phyloP scores from a whole-genome alignment of 1,139 yeast species.

The Saccharomyces hybrid region DNA sequence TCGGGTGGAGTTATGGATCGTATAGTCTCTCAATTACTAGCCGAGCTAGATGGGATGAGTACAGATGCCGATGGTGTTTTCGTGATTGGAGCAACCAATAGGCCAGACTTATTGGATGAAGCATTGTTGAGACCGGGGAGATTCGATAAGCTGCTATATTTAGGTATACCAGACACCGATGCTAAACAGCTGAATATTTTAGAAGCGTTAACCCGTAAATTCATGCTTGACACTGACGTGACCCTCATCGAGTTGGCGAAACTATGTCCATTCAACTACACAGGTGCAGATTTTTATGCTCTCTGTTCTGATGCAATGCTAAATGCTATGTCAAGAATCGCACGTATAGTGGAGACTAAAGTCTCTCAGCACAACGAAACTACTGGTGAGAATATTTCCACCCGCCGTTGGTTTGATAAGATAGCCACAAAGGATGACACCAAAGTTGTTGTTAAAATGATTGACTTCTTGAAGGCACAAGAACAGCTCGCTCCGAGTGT shows the following conservation, averaged over 20 bases:
- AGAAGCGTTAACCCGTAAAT: conserved; percentile 82
- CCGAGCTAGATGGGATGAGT: conserved; percentile 95
- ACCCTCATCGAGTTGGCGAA: conserved; percentile 55
- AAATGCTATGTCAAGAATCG: conserved; percentile 89
- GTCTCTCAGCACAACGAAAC: conserved; percentile 45
- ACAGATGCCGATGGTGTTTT: conserved; percentile 84
- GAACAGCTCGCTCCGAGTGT: conserved; percentile 73
- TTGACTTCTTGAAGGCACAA: conserved; percentile 71
- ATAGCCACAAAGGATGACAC: conserved; percentile 62
- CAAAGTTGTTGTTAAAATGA: conserved; percentile 57
- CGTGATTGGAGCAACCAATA: conserved; percentile 93
- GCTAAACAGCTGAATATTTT: conserved; percentile 81
- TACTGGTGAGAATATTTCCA: conserved; percentile 40
- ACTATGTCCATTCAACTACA: conserved; percentile 75
- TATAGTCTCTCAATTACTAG: conserved; percentile 87
- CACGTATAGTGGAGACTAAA: conserved; percentile 64
- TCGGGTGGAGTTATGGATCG: conserved; percentile 99
- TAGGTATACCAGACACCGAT: conserved; percentile 87
- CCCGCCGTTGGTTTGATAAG: conserved; percentile 90
- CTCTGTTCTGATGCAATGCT: conserved; percentile 90
- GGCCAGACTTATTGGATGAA: conserved; percentile 91
- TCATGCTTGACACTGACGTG: conserved; percentile 54
- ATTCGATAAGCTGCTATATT: conserved; percentile 86
- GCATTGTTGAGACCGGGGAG: conserved; percentile 92
- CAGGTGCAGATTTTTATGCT: conserved; percentile 98